A percentile compares a stretch with the other conserved stretches of the same genome.
phyloP scores from a whole-genome alignment of 1,284 basidiomycete genomes.

The Ceratobasidium sp. region DNA sequence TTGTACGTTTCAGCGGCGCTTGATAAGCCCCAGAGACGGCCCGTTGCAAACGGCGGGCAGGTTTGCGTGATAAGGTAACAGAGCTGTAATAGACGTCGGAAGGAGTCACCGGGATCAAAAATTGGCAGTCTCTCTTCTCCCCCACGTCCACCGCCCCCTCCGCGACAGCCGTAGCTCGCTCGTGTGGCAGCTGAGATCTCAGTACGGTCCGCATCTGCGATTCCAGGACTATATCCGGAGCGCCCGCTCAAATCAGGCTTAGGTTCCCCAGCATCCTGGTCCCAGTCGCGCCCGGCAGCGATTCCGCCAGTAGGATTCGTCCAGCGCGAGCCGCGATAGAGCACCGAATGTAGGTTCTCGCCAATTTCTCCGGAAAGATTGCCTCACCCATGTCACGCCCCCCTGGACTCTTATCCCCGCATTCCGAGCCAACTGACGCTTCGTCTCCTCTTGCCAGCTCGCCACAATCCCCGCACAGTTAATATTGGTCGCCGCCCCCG shows the following conservation, averaged over 20 bases:
- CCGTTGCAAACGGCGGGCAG: neutral
- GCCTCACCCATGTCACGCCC: conserved; percentile 36
- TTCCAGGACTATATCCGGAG: conserved; percentile 24
- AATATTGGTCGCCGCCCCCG: conserved; percentile 39
- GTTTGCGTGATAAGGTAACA: conserved; percentile 17
- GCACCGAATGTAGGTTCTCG: neutral
- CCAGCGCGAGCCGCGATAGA: conserved; percentile 2
- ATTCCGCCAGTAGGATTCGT: conserved; percentile 35
- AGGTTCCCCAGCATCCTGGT: conserved; percentile 18
- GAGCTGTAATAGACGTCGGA: neutral
- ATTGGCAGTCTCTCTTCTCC: conserved; percentile 13
- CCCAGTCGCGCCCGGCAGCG: neutral
- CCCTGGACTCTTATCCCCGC: conserved; percentile 14
- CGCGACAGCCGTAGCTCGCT: neutral
- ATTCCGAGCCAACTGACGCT: conserved; percentile 7
- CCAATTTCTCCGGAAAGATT: conserved; percentile 16
- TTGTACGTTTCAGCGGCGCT: too few species aligned
- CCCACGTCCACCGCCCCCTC: neutral
- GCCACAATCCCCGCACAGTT: conserved; percentile 18
- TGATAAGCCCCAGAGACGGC: neutral
- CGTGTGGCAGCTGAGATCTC: conserved; percentile 32
- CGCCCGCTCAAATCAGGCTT: conserved; percentile 31
- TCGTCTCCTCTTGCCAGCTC: conserved; percentile 15
- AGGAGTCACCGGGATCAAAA: conserved; percentile 37
- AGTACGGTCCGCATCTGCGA: conserved; percentile 35